These are phyloP conservation scores for Yamagishiella unicocca DNA, from an alignment of 139 green algal genomes.

Conservation along the genomic window DNA sequence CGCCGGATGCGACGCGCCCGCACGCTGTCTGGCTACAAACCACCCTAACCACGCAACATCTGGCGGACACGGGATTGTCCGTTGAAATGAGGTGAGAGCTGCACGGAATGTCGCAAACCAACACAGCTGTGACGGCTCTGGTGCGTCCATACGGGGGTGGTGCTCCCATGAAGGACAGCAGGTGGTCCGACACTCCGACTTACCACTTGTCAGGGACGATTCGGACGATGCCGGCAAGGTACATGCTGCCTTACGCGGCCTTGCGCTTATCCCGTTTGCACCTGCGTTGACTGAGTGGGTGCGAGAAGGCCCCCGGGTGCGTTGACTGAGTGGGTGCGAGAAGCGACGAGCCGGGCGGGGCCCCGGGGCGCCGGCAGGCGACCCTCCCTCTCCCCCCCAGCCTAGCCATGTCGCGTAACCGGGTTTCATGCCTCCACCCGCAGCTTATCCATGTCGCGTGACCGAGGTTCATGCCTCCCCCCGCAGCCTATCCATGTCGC, in stretches of 20 bases:
- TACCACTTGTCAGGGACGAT: too few relatives aligned
- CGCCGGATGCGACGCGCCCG: not conserved
- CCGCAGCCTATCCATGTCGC: not conserved
- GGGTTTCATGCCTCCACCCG: not conserved
- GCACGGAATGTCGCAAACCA: too few relatives aligned
- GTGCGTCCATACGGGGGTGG: not conserved
- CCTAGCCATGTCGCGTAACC: not conserved
- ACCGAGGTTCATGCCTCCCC: not conserved
- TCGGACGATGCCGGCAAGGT: too few relatives aligned
- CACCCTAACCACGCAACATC: not conserved
- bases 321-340: too few relatives aligned
- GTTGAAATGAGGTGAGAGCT: constrained; percentile 9
- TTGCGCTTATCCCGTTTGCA: too few relatives aligned
- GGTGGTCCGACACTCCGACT: too few relatives aligned
- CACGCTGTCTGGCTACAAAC: constrained; percentile 23
- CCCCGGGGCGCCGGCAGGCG: not conserved
- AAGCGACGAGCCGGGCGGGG: too few relatives aligned
- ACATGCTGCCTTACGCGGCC: too few relatives aligned
- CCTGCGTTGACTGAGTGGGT: too few relatives aligned
- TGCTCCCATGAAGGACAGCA: not conserved
- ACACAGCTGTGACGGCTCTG: not conserved
- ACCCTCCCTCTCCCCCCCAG: not conserved
- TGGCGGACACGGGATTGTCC: not conserved
- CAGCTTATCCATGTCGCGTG: not conserved
- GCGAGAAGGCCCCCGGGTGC: too few relatives aligned